Base-by-base conservation (phyloP, 805 yeast genomes). In the Blastobotrys robertii region DNA sequence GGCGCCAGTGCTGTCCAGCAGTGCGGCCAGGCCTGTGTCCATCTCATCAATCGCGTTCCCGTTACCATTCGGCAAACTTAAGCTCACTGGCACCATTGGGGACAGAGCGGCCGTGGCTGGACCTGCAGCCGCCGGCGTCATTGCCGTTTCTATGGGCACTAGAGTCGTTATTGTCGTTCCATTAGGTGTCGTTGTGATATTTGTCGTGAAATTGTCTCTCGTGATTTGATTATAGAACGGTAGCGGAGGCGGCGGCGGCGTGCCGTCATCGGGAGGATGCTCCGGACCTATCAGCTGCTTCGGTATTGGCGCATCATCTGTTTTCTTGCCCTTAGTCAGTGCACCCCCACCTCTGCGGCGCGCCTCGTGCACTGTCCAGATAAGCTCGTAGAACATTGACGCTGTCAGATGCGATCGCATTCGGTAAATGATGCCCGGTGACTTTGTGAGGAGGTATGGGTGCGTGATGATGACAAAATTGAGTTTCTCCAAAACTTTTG, bases 311-410 rank as follows among this genome's bases (percentile, higher is more conserved):
- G 37, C 38, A 25, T 47, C 50, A 14, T 38, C 38, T 8, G 38
- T 37, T 9, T 44, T 44, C 7, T 50, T 44, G 19, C 42, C 48
- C 38, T 49, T 42, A 30, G 50, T 47, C 8, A 55, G 47, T 44
- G 51, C 37, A 40, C 40, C 25, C 34, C 14, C 38, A 29, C 59
- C 50, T 42, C 94, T 68, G 58, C 96, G 70, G 58, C 94, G 71
- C 1, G 95, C 96, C 57, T 88, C 97, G 62, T 88, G 97, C 38
- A 88, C 81, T 59, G 94, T 83, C 87, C 95, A 87, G 9, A 88
- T 90, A 41, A 88, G 69, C 61, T 88, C 97, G 58, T 88, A 88
- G 54, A 88, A 88, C 41, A 88, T 63, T 0, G 96, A 86, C 1
- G 92, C 95, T 0, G 96, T 83, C 52, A 88, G 68, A 62, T 88